A percentile compares a stretch with the other conserved stretches of the same genome.
Evolutionary conservation across 148 eudicot genomes (phyloP).

Genomic region (Rhododendron vialii): DNA sequence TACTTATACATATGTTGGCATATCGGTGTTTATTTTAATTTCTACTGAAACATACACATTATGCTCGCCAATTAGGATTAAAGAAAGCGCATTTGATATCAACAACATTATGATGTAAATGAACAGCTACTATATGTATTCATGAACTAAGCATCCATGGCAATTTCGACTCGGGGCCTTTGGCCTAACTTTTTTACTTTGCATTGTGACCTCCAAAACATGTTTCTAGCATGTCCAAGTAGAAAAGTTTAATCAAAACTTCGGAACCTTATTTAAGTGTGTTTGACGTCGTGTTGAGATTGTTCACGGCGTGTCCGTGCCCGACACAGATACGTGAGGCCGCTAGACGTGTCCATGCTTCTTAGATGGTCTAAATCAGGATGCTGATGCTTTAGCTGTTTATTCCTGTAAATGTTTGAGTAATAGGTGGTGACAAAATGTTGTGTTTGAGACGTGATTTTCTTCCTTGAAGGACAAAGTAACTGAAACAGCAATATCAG

Average conservation of each 20-base stretch:
- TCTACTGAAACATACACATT: not conserved
- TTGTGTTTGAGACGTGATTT: not conserved
- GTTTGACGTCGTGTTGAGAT: not conserved
- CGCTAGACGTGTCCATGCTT: not conserved
- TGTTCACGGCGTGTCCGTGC: not conserved
- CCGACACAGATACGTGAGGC: not conserved
- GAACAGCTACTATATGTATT: not conserved
- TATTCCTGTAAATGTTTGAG: not conserved
- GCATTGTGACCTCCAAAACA: not conserved
- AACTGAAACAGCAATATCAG: conserved; percentile 45
- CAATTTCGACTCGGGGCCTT: not conserved
- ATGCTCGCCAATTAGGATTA: not conserved
- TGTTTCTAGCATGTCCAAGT: not conserved
- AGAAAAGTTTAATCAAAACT: not conserved
- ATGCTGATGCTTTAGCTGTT: not conserved
- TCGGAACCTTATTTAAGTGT: not conserved
- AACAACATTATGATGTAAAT: not conserved
- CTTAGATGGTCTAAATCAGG: not conserved
- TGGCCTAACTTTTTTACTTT: not conserved
- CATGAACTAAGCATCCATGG: not conserved
- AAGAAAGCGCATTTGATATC: not conserved
- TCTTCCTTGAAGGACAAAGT: conserved; percentile 39
- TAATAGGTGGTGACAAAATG: not conserved
- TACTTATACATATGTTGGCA: not conserved
- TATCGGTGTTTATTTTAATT: not conserved